Evolutionary conservation across 768 basidiomycete species (phyloP), one percentile per base, ranked within the genome.

Genomic region (Russula emetica): DNA sequence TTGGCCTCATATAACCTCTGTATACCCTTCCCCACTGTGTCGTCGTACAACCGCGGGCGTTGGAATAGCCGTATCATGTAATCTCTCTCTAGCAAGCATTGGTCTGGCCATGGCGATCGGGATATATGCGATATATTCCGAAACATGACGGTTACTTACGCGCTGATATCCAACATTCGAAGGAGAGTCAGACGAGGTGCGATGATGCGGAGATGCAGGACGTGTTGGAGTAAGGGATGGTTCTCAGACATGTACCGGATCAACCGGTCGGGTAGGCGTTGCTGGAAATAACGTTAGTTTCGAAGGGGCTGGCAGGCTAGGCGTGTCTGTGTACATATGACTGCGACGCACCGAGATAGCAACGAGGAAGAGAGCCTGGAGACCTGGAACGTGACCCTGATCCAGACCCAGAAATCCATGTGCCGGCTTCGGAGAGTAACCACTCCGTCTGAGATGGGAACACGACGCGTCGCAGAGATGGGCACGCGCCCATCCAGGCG

Each of bases 371-470:
- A 38, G 40, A 52, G 11, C 55, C 59, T 3, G 59, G 56, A 30
- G 34, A 20, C n/a, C 61, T 44, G 42, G 42, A 20, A 18, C 7
- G 47, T 22, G 34, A 20, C 16, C 61, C 40, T 7, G 40, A 18
- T 18, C 18, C 40, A 7, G 40, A 42, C 44, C 44, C 44, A 32
- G 58, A 55, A 38, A 55, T 38, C 69, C 62, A 69, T 9, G 53
- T 54, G 40, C 67, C 67, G 20, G 42, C 72, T 55, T 73, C 70
- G 28, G 76, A 70, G 49, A 68, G 68, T 20, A 72, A 69, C 84
- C 84, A 85, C 66, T 83, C 82, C 20, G 76, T 80, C 64, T 78
- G 77, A 14, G 81, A 82, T 8, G 84, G 85, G 69, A 86, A 86
- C 54, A 82, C 72, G 69, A 86, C 77, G 30, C 78, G 77, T 44